phyloP scores from a whole-genome alignment of 2,329 filamentous ascomycete species.

The Neofusicoccum kwambonambiense region DNA sequence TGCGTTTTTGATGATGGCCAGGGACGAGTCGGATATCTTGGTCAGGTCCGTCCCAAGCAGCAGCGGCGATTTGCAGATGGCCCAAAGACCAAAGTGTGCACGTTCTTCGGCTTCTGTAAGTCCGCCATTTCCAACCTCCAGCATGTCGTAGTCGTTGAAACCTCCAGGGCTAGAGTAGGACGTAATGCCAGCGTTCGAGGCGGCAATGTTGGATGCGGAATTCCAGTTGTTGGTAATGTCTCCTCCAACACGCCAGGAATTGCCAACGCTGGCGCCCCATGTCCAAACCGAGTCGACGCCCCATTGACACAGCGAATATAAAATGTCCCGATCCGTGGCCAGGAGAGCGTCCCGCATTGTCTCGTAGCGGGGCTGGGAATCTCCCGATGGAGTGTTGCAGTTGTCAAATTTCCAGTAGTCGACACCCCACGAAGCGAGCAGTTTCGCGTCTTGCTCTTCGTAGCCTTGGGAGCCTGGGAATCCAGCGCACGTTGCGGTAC shows the following conservation, averaged over 20 bases:
- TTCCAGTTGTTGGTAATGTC: conserved; percentile 37
- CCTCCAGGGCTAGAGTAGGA: conserved; percentile 27
- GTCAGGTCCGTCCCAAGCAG: conserved; percentile 44
- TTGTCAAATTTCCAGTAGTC: conserved; percentile 30
- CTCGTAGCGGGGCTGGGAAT: conserved; percentile 25
- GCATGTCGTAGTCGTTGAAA: conserved; percentile 31
- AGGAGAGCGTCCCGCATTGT: conserved; percentile 25
- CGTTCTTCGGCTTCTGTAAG: conserved; percentile 35
- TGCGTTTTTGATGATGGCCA: conserved; percentile 42
- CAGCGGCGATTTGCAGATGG: conserved; percentile 47
- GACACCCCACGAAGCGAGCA: conserved; percentile 27
- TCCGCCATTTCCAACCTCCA: conserved; percentile 20
- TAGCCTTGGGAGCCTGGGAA: conserved; percentile 26
- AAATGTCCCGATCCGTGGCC: conserved; percentile 32
- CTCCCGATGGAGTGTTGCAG: conserved; percentile 25
- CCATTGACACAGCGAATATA: conserved; percentile 41
- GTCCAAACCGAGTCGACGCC: conserved; percentile 33
- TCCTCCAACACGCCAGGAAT: conserved; percentile 37
- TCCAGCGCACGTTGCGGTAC: conserved; percentile 25
- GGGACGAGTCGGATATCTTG: conserved; percentile 32
- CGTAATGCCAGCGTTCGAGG: conserved; percentile 27
- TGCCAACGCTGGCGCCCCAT: conserved; percentile 36
- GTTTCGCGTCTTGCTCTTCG: conserved; percentile 25
- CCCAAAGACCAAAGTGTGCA: conserved; percentile 48
- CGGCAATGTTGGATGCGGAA: conserved; percentile 28